Percentiles rank a stretch among this genome's conserved stretches.
Conservation (phyloP, 2,329 filamentous ascomycete species). For the Aspergillus pseudoterreus region DNA sequence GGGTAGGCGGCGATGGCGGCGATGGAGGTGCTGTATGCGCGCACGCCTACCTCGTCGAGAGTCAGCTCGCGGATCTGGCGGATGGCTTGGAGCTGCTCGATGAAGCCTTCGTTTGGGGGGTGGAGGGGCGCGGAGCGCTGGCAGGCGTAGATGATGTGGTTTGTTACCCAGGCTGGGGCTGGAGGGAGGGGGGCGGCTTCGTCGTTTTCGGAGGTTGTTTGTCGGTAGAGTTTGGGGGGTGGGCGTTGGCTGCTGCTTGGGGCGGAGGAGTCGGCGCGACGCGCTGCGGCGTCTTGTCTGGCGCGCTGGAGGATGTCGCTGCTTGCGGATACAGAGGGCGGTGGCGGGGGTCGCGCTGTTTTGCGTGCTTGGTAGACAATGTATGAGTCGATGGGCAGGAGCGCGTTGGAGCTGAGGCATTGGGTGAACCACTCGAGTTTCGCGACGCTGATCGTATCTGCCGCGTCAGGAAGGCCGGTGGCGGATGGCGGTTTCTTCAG, state of each 20-base stretch:
- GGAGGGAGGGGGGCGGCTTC: constrained; percentile 54
- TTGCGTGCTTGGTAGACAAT: constrained; percentile 51
- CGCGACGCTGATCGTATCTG: constrained; percentile 46
- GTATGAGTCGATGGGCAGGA: constrained; percentile 48
- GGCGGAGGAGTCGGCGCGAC: constrained; percentile 1
- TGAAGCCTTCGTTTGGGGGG: constrained; percentile 71
- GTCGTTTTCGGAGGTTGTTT: constrained; percentile 78
- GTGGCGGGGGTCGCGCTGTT: constrained; percentile 29
- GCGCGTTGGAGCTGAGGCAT: constrained; percentile 40
- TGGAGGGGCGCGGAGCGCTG: constrained; percentile 69
- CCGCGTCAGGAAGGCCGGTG: background rate
- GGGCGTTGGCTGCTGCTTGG: constrained; percentile 8
- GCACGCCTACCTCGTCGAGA: constrained; percentile 72
- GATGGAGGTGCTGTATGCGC: constrained; percentile 85
- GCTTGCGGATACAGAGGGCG: constrained; percentile 5
- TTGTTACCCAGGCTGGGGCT: constrained; percentile 65
- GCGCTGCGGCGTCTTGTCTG: constrained; percentile 42
- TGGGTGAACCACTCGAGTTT: constrained; percentile 53
- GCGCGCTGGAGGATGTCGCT: constrained; percentile 52
- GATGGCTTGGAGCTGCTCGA: constrained; percentile 70
- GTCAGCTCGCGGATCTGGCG: constrained; percentile 66
- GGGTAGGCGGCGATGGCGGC: constrained; percentile 82
- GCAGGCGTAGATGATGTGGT: constrained; percentile 70
- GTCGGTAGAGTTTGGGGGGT: constrained; percentile 54
- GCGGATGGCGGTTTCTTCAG: constrained; percentile 4